phyloP scores from a whole-genome alignment of 2,329 filamentous ascomycete genomes.

The Colletotrichum lini region DNA sequence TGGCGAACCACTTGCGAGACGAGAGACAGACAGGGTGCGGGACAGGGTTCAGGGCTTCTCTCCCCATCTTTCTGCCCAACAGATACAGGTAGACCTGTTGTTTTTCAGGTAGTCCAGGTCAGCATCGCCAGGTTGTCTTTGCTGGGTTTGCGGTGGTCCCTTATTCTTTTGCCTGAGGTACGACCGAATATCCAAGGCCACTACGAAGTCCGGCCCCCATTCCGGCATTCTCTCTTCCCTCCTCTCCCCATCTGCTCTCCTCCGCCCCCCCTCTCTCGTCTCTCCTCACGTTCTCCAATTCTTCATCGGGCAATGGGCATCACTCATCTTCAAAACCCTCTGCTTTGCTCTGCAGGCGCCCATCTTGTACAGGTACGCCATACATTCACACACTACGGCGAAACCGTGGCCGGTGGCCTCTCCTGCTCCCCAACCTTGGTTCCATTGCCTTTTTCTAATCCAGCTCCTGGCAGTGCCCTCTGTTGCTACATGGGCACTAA shows the following conservation, averaged over 20 bases:
- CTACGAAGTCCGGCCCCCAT: neutral
- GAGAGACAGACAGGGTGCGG: neutral
- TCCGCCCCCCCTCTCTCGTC: conserved; percentile 4
- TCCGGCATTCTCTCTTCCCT: neutral
- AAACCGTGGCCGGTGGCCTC: no score
- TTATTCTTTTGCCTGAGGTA: neutral
- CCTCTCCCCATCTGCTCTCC: conserved; percentile 4
- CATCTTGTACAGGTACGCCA: neutral
- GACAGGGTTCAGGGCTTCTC: conserved; percentile 29
- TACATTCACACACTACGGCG: no score
- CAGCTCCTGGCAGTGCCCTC: conserved; percentile 16
- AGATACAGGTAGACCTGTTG: neutral
- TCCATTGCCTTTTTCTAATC: neutral
- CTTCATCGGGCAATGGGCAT: neutral
- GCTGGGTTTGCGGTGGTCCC: neutral
- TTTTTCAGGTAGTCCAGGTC: neutral
- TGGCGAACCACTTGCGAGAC: neutral
- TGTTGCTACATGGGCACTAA: conserved; percentile 16
- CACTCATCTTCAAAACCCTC: neutral
- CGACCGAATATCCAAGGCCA: neutral
- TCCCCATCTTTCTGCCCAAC: neutral
- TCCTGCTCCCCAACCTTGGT: neutral
- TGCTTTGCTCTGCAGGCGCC: neutral
- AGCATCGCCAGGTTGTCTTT: neutral
- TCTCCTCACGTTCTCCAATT: neutral